A percentile compares a stretch with the other conserved stretches of the same genome.
Evolutionary conservation across 2,329 filamentous ascomycete genomes (phyloP).

Genomic region (Botryotinia globosa): DNA sequence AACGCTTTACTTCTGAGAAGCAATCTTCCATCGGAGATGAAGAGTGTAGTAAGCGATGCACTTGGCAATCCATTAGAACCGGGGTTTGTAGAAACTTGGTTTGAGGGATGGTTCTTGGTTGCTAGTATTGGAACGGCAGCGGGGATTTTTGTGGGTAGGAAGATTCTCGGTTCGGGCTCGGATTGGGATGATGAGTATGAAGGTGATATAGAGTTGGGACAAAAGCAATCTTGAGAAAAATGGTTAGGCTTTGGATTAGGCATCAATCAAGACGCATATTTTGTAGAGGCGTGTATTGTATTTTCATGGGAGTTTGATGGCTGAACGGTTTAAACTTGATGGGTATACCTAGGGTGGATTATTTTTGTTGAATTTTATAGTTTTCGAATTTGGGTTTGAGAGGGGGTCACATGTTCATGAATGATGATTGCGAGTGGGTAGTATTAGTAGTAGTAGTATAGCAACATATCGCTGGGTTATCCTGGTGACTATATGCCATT

Average conservation of each 20-base stretch:
- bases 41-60: constrained; percentile 73
- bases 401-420: neutral
- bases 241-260: neutral
- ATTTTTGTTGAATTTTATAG: neutral
- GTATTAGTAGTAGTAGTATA: too few relatives aligned
- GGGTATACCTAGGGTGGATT: neutral
- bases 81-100: constrained; percentile 76
- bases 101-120: constrained; percentile 79
- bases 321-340: neutral
- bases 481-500: too few relatives aligned
- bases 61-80: constrained; percentile 70
- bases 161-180: constrained; percentile 50
- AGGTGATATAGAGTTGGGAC: constrained; percentile 63
- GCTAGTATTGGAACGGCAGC: constrained; percentile 63
- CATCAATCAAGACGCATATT: neutral
- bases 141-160: constrained; percentile 72
- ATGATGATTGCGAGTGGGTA: neutral
- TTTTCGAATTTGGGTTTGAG: neutral
- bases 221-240: constrained; percentile 58
- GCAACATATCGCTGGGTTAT: too few relatives aligned
- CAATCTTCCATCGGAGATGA: constrained; percentile 74
- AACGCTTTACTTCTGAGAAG: constrained; percentile 73
- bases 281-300: neutral
- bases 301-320: neutral
- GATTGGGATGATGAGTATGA: constrained; percentile 54